Base-by-base conservation (phyloP, 2,329 filamentous ascomycete species). In the Fusarium pseudograminearum region DNA sequence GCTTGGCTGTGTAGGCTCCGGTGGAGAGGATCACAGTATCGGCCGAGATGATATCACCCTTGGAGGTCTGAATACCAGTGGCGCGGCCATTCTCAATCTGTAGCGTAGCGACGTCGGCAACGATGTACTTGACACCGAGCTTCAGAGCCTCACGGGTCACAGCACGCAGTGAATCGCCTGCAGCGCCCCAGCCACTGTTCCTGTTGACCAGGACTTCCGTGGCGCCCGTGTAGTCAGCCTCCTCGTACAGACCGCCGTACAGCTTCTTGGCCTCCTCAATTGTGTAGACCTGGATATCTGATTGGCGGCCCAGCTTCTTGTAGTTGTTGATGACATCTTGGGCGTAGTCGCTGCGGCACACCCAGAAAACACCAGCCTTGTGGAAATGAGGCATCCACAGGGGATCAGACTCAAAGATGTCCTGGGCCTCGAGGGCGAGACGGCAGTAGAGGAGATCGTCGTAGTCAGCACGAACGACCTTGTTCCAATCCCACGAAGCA, bases 371-470 rank as follows among this genome's bases (percentile, higher is more conserved):
- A 1, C 89, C 89, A 0, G 84, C 87, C 72, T 86, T 83, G 74
- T 90, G 86, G 73, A 89, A 91, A 57, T 83, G 85, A 3, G 81
- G 80, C 70, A 82, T 79, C 80, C 86, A 88, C 4, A 90, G 80
- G 2, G 87, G 85, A 55, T 89, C 85, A 2, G 77, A 79, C 57
- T 83, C 83, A 83, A 89, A 93, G 1, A 87, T 78, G 53, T 89
- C 85, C 72, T 90, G 87, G 0, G 90, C 87, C 78, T 92, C 89
- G 30, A 91, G 83, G 0, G 86, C 90, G 22, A 93, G 82, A 51
- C 84, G 78, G 77, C 86, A 89, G 80, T 93, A 92, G 18, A 88
- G 77, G 3, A 86, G 79, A 71, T 90, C 87, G 57, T 86, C 70
- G 56, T 72, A 72, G 55, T 72, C 70, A 24, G 70, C 70, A 22